Evolutionary conservation across 495 filamentous ascomycete species (phyloP), one percentile per base, ranked within the genome.

Genomic region (Margaritispora aquatica): DNA sequence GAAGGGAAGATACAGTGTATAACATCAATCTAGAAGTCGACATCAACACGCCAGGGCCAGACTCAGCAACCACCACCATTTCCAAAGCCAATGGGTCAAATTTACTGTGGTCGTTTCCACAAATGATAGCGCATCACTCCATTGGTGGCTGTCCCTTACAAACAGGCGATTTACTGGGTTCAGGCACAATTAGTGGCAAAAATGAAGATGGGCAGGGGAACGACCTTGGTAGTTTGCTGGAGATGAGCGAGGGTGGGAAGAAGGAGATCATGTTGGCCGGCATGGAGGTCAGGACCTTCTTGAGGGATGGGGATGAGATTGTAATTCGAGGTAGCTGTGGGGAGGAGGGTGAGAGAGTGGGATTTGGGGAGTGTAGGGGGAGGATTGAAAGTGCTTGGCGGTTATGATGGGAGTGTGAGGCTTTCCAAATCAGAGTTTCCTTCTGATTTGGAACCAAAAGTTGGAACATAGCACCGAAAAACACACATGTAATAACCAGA

Each of bases 101-200:
- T 69, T 81, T 97, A 26, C 80, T 97, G 21, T 97, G 84, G 79
- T 96, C 90, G 0, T 97, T 96, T 74, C 82, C 89, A 15, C 93
- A 97, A 73, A 96, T 97, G 90, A 77, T 97, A 36, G 86, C 93
- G 0, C 93, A 97, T 68, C 93, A 97, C 69, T 86, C 88, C 5
- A 79, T 93, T 48, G 88, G 86, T 1, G 93, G 93, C 22, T 97
- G 93, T 70, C 84, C 87, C 17, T 69, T 97, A 76, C 81, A 83
- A 41, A 77, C 87, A 0, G 93, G 93, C 34, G 93, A 97, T 64
- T 72, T 97, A 52, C 70, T 97, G 1, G 93, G 91, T 20, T 92
- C 88, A 2, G 93, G 93, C 1, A 97, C 93, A 1, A 96, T 97
- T 64, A 90, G 86, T 51, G 92, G 92, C 20, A 83, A 78, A 31